Percentiles rank a stretch among this genome's conserved stretches.
phyloP scores from a whole-genome alignment of 257 asterid genomes.

The Gentiana straminea region DNA sequence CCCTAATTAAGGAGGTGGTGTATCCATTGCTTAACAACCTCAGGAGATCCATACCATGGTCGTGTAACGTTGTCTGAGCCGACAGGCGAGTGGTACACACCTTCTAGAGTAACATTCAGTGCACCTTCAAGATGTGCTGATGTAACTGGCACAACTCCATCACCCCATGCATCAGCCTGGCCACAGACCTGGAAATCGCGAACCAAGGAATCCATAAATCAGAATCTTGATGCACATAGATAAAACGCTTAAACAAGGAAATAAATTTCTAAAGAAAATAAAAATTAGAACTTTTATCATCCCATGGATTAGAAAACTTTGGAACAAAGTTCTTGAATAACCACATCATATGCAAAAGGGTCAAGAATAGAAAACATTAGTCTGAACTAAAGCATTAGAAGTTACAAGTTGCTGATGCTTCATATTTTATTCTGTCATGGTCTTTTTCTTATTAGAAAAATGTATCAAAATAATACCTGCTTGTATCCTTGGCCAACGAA shows the following conservation, averaged over 20 bases:
- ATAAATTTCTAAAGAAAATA: too few relatives aligned
- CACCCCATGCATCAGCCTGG: constrained; percentile 87
- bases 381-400: too few relatives aligned
- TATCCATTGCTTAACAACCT: constrained; percentile 73
- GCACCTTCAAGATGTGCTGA: constrained; percentile 95
- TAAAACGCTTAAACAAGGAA: too few relatives aligned
- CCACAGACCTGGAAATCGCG: constrained; percentile 64
- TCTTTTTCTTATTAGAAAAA: background rate
- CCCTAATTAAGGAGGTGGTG: constrained; percentile 53
- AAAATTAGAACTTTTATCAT: too few relatives aligned
- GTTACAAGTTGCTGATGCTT: too few relatives aligned
- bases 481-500: constrained; percentile 91
- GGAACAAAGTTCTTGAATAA: too few relatives aligned
- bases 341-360: too few relatives aligned
- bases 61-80: constrained; percentile 67
- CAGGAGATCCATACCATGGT: constrained; percentile 93
- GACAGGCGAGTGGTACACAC: constrained; percentile 81
- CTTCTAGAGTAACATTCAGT: constrained; percentile 56
- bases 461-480: constrained; percentile 38
- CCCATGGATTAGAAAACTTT: too few relatives aligned
- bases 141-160: constrained; percentile 81
- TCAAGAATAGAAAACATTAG: too few relatives aligned
- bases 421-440: too few relatives aligned
- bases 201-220: too few relatives aligned
- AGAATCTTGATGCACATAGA: too few relatives aligned